Evolutionary conservation across 208 protist species (phyloP).

Genomic region (Wallacemonas sp.): DNA sequence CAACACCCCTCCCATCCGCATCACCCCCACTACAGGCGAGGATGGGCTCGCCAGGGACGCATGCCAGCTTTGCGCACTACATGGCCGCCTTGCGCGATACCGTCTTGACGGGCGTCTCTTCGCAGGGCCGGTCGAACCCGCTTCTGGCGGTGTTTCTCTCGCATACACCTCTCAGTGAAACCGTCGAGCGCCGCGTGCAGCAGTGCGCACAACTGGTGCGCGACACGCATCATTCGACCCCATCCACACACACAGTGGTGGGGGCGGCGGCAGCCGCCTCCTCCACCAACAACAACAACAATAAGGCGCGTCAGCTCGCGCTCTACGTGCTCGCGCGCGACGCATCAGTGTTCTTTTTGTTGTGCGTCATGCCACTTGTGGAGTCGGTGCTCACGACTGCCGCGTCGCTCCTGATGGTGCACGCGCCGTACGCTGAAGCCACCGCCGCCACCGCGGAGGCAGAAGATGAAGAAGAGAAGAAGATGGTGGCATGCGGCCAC

Average conservation of each 20-base stretch:
- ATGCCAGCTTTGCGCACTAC: constrained; percentile 22
- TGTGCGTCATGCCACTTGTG: constrained; percentile 32
- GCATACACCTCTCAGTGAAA: constrained; percentile 17
- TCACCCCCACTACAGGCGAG: too few relatives aligned
- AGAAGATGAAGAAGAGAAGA: too few relatives aligned
- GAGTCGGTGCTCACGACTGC: constrained; percentile 24
- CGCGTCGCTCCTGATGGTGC: not conserved
- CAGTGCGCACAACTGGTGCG: constrained; percentile 11
- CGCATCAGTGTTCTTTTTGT: constrained; percentile 42
- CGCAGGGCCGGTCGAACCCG: not conserved
- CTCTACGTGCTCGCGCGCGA: constrained; percentile 32
- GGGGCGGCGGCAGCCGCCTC: not conserved
- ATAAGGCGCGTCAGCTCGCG: too few relatives aligned
- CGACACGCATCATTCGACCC: too few relatives aligned
- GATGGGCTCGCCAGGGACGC: too few relatives aligned
- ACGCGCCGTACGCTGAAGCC: too few relatives aligned
- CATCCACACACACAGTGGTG: not conserved
- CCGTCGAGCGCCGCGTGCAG: constrained; percentile 2
- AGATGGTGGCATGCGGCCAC: too few relatives aligned
- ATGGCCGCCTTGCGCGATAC: constrained; percentile 16
- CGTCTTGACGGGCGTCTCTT: constrained; percentile 13
- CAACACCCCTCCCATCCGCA: too few relatives aligned
- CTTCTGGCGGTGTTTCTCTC: constrained; percentile 19
- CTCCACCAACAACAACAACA: too few relatives aligned
- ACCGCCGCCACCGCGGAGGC: too few relatives aligned